Base-by-base conservation (phyloP, 768 basidiomycete genomes). In the Tricholoma hemisulphureum region DNA sequence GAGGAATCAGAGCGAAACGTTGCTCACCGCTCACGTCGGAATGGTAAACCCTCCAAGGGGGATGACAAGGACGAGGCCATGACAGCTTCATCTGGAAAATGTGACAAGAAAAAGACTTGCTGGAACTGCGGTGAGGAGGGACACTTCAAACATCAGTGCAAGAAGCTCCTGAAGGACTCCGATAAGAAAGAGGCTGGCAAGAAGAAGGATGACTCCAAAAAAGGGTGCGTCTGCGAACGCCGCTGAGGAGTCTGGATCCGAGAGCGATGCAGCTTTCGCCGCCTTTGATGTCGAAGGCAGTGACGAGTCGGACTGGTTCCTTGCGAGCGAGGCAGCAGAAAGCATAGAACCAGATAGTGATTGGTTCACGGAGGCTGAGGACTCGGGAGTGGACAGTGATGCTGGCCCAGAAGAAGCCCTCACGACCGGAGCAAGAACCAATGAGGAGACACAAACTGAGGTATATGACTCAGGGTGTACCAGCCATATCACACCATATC, bases 381-480 rank as follows among this genome's bases (percentile, higher is more conserved):
- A 43, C 21, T n/a, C 21, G 14, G n/a, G 7, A 31, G 29, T 5
- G 29, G 6, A 10, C 29, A 31, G 29, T 31, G 29, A 31, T 31
- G 29, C 29, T 35, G 34, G 13, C 6, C 13, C 13, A 7, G 34
- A 35, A 14, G 34, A 35, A 14, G 34, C 34, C 13, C 8, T 14
- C 14, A 13, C 34, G 14, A 8, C 8, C 14, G 6, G 34, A 35
- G 34, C 34, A 6, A 35, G 34, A 3, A 35, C 34, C 34, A 14
- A 8, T 13, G 14, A 35, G 6, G 34, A 7, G 14, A 7, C 34
- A 26, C 39, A 3, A 53, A 53, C 31, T 48, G 67, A 67, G 55
- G 51, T 67, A 10, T 65, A 65, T 45, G 71, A 77, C 52, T 74
- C 37, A 72, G 76, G n/a, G 59, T 77, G 6, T 75, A 76, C 56